Evolutionary conservation across 371 early-diverging fungal genomes (phyloP).

Genomic region (Blakeslea trispora): DNA sequence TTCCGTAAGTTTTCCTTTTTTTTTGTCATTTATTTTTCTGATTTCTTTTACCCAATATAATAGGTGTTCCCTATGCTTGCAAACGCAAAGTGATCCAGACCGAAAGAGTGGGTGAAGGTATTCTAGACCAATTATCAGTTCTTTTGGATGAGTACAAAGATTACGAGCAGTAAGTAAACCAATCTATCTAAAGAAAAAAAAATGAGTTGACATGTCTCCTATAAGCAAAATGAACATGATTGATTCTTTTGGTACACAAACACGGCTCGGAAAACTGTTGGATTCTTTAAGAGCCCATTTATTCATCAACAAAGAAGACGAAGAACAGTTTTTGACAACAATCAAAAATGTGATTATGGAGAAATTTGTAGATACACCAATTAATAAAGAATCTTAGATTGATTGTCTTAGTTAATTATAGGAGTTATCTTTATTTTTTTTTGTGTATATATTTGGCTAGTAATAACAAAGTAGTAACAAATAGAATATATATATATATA

Average conservation of each 20-base stretch:
- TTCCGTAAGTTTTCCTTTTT: slow-evolving; percentile 42
- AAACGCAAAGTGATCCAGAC: slow-evolving; percentile 44
- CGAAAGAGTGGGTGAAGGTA: slow-evolving; percentile 45
- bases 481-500: no score
- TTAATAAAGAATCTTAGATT: slow-evolving; percentile 2
- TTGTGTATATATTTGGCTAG: no score
- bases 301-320: slow-evolving; percentile 36
- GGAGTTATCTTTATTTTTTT: no score
- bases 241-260: slow-evolving; percentile 23
- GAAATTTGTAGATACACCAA: slow-evolving; percentile 18
- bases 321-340: slow-evolving; percentile 34
- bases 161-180: slow-evolving; percentile 56
- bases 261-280: slow-evolving; percentile 50
- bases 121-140: slow-evolving; percentile 48
- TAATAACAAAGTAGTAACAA: no score
- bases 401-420: no score
- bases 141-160: slow-evolving; percentile 55
- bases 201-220: not conserved
- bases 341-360: slow-evolving; percentile 32
- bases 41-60: no score
- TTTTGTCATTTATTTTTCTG: slow-evolving; percentile 1
- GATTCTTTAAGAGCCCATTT: slow-evolving; percentile 47
- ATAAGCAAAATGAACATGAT: slow-evolving; percentile 41
- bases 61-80: slow-evolving; percentile 57
- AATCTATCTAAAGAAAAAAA: not conserved